These are phyloP conservation scores for Venturia oleaginea DNA, from an alignment of 2,329 filamentous ascomycete genomes.

Conservation along the genomic window DNA sequence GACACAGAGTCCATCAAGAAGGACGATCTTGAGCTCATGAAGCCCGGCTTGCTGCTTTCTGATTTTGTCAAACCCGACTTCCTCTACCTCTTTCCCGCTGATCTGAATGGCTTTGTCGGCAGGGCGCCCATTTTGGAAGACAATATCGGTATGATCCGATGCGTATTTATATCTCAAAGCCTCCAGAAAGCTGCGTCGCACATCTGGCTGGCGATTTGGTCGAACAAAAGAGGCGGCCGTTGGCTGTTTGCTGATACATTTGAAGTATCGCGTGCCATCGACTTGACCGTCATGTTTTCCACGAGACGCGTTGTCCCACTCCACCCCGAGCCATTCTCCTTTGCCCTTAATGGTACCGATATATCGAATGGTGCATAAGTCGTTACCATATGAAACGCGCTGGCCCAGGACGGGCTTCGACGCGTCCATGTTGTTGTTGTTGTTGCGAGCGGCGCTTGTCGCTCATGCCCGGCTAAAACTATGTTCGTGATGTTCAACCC, in stretches of 20 bases:
- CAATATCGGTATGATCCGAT: conserved; percentile 35
- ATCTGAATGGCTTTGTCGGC: conserved; percentile 53
- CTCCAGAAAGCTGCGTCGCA: conserved; percentile 62
- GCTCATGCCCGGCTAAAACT: too few relatives aligned
- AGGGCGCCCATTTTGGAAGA: conserved; percentile 19
- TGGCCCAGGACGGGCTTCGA: conserved; percentile 47
- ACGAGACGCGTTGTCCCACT: conserved; percentile 83
- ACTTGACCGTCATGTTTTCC: conserved; percentile 89
- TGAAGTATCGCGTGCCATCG: conserved; percentile 70
- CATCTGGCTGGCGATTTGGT: conserved; percentile 61
- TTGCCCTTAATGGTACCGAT: conserved; percentile 67
- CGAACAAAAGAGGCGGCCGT: conserved; percentile 83
- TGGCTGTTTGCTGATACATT: conserved; percentile 59
- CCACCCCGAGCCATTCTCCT: conserved; percentile 82
- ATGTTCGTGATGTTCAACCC: too few relatives aligned
- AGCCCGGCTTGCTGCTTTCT: conserved; percentile 68
- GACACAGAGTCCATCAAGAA: conserved; percentile 70
- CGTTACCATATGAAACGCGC: conserved; percentile 69
- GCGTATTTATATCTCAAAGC: conserved; percentile 81
- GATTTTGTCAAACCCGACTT: conserved; percentile 93
- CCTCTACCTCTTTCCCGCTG: conserved; percentile 76
- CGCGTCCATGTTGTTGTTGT: not conserved
- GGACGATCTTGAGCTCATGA: conserved; percentile 66
- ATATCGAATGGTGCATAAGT: conserved; percentile 77
- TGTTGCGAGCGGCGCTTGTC: too few relatives aligned